Base-by-base conservation (phyloP, 2,329 filamentous ascomycete species). In the Aspergillus spinulosporus region DNA sequence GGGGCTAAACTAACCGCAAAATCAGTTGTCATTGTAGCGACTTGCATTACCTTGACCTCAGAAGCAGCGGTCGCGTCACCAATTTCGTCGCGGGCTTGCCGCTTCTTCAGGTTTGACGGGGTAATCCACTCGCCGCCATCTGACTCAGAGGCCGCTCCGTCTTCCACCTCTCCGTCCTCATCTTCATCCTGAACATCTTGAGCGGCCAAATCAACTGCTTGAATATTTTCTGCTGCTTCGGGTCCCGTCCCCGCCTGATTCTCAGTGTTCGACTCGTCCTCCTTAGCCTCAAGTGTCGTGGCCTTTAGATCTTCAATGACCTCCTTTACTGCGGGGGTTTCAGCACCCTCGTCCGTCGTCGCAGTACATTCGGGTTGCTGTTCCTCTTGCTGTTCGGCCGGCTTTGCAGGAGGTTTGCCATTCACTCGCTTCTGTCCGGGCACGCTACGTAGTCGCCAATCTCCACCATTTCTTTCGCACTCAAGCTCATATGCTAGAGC, bases 401-500 rank as follows among this genome's bases (percentile, higher is more conserved):
- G 72, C 60, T 76, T 80, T 1, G 67, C 72, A 1, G 85, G 84
- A 7, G 86, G 83, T 62, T 81, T 82, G 2, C 89, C 89, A 69
- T 93, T 93, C 54, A 92, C 69, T 1, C 82, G 73, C 72, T 92
- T 92, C 72, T 96, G 92, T 0, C 87, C 88, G 0, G 93, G 93
- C 2, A 84, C 82, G 56, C 83, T 89, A 59, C 92, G 82, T 72
- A 97, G 68, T 58, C 92, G 84, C 88, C 90, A 96, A 70, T 96
- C 87, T 1, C 92, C 92, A n/a, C 87, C 85, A 70, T 96, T 95
- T 57, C 87, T 81, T 78, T 97, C 92, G 66, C 90, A 89, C 67
- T 97, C 93, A n/a, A 97, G 72, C 72, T 99, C 94, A 72, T 97
- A 97, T 1, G 91, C 89, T 54, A 99, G 78, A 6, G 93, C 94